Percentiles rank a stretch among this genome's conserved stretches.
These are phyloP conservation scores for Mycena sanguinolenta DNA, from an alignment of 768 basidiomycete species.

Conservation along the genomic window DNA sequence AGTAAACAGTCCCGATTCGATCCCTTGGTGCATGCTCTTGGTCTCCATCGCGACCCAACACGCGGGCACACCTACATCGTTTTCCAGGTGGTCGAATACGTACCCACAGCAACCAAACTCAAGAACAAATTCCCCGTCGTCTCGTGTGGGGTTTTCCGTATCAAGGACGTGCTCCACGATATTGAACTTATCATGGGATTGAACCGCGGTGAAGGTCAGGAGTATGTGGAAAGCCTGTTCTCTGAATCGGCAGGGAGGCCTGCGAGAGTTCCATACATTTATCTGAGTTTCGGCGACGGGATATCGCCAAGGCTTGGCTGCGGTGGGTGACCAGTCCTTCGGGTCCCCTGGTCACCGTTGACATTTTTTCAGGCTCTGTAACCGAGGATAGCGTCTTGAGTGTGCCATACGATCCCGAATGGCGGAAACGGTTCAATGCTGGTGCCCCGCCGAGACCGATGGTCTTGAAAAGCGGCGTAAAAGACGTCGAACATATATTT, in stretches of 20 bases:
- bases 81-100: slow-evolving; percentile 39
- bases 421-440: slow-evolving; percentile 39
- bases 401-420: slow-evolving; percentile 35
- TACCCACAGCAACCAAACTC: slow-evolving; percentile 37
- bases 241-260: slow-evolving; percentile 15
- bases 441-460: slow-evolving; percentile 29
- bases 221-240: slow-evolving; percentile 37
- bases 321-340: not conserved
- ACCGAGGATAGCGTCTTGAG: slow-evolving; percentile 6
- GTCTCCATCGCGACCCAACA: slow-evolving; percentile 40
- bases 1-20: slow-evolving; percentile 36
- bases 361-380: not conserved
- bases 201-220: slow-evolving; percentile 39
- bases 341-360: not conserved
- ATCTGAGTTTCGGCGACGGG: slow-evolving; percentile 16
- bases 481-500: slow-evolving; percentile 39
- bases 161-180: slow-evolving; percentile 40
- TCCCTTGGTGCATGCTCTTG: slow-evolving; percentile 39
- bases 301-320: slow-evolving; percentile 16
- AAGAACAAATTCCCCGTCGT: slow-evolving; percentile 41
- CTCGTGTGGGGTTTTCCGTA: slow-evolving; percentile 40
- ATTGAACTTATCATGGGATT: slow-evolving; percentile 38
- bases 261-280: slow-evolving; percentile 13
- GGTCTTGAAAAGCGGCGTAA: slow-evolving; percentile 25
- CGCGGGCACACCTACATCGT: slow-evolving; percentile 47